Conservation (phyloP, 495 filamentous ascomycete species). For the Astrothelium macrocarpum region DNA sequence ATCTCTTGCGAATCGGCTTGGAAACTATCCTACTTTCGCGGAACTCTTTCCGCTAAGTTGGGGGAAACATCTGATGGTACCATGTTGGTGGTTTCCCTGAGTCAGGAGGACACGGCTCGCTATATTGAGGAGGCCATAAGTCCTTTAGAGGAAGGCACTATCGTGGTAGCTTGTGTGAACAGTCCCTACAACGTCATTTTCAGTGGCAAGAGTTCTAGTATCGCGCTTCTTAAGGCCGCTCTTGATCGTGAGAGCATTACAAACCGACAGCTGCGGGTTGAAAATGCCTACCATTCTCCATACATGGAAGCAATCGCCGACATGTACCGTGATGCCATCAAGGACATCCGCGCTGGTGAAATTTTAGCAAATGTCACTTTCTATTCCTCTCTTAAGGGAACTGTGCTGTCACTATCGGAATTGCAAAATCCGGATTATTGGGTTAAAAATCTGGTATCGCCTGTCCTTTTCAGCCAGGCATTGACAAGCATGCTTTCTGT, state of each 20-base stretch:
- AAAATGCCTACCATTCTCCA: constrained; percentile 54
- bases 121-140: background rate
- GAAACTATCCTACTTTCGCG: constrained; percentile 34
- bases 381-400: background rate
- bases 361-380: background rate
- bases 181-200: constrained; percentile 50
- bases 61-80: constrained; percentile 6
- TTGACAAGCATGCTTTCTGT: background rate
- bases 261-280: constrained; percentile 44
- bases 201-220: constrained; percentile 42
- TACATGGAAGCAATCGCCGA: constrained; percentile 41
- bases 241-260: constrained; percentile 41
- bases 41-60: constrained; percentile 10
- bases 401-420: background rate
- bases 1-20: constrained; percentile 33
- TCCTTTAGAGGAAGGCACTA: background rate
- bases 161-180: constrained; percentile 37
- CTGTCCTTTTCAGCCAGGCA: constrained; percentile 15
- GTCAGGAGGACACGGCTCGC: background rate
- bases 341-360: background rate
- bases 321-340: background rate
- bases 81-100: constrained; percentile 21
- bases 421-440: constrained; percentile 7
- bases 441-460: constrained; percentile 10
- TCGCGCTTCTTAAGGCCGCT: constrained; percentile 39